Evolutionary conservation across 192 early-diverging fungal genomes (phyloP), one percentile per base, ranked within the genome.

Genomic region (Chytriomyces sp.): DNA sequence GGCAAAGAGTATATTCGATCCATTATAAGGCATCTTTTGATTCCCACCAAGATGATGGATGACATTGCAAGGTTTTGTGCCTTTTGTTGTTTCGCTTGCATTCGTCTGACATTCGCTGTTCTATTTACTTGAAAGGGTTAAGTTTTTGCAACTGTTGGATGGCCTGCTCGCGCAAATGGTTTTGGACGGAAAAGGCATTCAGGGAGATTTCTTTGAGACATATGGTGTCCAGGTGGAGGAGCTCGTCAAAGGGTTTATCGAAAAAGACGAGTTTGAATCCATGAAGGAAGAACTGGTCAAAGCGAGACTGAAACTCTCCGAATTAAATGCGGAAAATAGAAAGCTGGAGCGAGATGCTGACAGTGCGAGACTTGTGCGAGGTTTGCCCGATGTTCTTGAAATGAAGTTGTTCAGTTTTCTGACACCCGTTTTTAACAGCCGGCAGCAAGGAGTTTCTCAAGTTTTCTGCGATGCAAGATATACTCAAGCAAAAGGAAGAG

Each of bases 81-180:
- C 10, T 75, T 47, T 75, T 77, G 13, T 79, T 0, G 28, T 43
- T 23, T 69, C 23, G 28, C 48, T 61, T 49, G n/a, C 50, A 18
- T 50, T 23, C 48, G 18, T 77, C 47, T 72, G 46, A n/a, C 18
- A 8, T 59, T 72, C 20, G 45, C 71, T 60, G 45, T 20, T 35
- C 2, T 35, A 3, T 35, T 4, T 35, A 35, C 4, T 35, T 35
- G 35, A 35, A 35, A 81, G 81, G 72, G 78, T 79, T 0, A 81
- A 82, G 53, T 77, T 80, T 13, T 69, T 81, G 20, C 64, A 75
- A 50, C 62, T 85, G 9, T 20, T 85, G 50, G 82, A 85, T 66
- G 43, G 47, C 6, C 69, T 83, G 76, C 74, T 83, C 13, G 59
- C 82, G 4, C 84, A 85, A 67, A 77, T 85, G 13, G 84, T 83